Conservation (phyloP, 2,329 filamentous ascomycete genomes). For the Verticillium zaregamsianum region DNA sequence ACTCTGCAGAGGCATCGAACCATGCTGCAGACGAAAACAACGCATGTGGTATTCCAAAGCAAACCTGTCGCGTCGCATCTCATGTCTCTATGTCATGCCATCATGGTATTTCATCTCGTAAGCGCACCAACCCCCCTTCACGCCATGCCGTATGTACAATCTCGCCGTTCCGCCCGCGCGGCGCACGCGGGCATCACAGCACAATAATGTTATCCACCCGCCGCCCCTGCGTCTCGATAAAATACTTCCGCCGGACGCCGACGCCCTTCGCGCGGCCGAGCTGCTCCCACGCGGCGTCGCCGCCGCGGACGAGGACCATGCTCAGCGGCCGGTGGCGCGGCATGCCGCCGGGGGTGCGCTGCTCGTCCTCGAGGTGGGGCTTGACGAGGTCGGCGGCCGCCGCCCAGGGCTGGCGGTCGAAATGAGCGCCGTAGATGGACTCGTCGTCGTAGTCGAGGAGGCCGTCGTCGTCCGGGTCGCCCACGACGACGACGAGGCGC, state of each 20-base stretch:
- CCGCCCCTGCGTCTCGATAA: constrained; percentile 75
- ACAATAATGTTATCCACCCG: constrained; percentile 76
- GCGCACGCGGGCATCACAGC: constrained; percentile 10
- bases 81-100: neutral
- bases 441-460: constrained; percentile 27
- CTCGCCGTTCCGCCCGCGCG: neutral
- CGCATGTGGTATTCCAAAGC: neutral
- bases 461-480: constrained; percentile 35
- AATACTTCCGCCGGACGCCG: constrained; percentile 73
- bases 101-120: neutral
- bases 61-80: neutral
- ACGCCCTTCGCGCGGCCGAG: constrained; percentile 62
- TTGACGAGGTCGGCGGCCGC: constrained; percentile 31
- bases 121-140: neutral
- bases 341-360: constrained; percentile 67
- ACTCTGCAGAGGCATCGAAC: neutral
- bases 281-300: constrained; percentile 55
- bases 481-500: constrained; percentile 77
- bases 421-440: constrained; percentile 15
- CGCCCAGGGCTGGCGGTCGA: constrained; percentile 14
- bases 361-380: constrained; percentile 72
- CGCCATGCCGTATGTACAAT: neutral
- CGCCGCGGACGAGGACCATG: constrained; percentile 78
- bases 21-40: neutral
- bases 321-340: constrained; percentile 68